A percentile compares a stretch with the other conserved stretches of the same genome.
Conservation (phyloP, 345 rosid species). For the Boechera retrofracta region DNA sequence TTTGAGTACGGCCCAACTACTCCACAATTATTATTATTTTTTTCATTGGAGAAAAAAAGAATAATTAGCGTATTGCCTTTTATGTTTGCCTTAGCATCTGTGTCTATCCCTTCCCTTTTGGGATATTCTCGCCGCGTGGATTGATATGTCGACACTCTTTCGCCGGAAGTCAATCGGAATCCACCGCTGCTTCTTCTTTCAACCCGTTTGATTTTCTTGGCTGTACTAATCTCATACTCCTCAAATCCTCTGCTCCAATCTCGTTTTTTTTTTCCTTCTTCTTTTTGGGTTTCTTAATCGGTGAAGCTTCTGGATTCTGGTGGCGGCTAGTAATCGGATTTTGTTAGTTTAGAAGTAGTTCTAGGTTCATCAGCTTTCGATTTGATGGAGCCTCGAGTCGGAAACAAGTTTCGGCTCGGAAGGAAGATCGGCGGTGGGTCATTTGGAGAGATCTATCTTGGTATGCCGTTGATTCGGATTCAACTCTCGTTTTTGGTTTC, state of each 20-base stretch:
- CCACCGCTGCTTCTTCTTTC: slow-evolving; percentile 7
- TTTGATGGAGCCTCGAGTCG: slow-evolving; percentile 86
- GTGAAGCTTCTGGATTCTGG: slow-evolving; percentile 9
- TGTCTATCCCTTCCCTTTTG: slow-evolving; percentile 45
- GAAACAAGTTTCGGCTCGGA: slow-evolving; percentile 89
- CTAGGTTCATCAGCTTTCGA: slow-evolving; percentile 27
- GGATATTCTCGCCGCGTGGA: slow-evolving; percentile 48
- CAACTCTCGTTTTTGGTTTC: not conserved
- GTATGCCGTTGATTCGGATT: slow-evolving; percentile 45
- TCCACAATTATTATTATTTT: slow-evolving; percentile 13
- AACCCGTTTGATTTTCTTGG: not conserved
- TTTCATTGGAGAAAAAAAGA: not conserved
- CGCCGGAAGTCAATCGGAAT: slow-evolving; percentile 49
- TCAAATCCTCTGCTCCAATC: slow-evolving; percentile 14
- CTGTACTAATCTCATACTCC: slow-evolving; percentile 11
- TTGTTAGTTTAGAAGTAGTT: slow-evolving; percentile 26
- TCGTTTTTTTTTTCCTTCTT: not conserved
- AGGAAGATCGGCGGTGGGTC: slow-evolving; percentile 98
- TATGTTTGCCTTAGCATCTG: not conserved
- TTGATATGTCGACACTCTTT: slow-evolving; percentile 37
- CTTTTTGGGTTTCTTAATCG: not conserved
- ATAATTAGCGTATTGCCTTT: slow-evolving; percentile 1
- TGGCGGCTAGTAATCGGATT: slow-evolving; percentile 14
- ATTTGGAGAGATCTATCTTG: slow-evolving; percentile 98
- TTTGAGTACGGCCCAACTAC: slow-evolving; percentile 39